phyloP scores from a whole-genome alignment of 768 basidiomycete genomes.

The Naganishia antarctica region DNA sequence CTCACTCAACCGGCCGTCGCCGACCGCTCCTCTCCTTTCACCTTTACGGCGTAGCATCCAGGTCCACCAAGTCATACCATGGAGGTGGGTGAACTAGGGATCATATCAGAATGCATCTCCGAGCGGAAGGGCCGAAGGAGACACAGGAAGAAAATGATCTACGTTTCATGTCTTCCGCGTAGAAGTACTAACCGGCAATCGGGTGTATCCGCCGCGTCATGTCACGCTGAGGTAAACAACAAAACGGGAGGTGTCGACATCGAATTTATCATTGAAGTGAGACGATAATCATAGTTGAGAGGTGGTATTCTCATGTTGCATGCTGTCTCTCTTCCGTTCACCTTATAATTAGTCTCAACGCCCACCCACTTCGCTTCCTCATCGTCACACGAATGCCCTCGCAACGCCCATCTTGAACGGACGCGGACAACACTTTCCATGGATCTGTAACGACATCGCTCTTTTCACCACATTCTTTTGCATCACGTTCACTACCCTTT shows the following conservation, averaged over 20 bases:
- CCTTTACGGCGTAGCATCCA: too few relatives aligned
- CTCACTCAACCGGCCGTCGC: too few relatives aligned
- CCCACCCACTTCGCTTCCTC: background rate
- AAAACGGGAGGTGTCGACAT: background rate
- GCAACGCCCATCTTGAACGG: background rate
- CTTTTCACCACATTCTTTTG: conserved; percentile 21
- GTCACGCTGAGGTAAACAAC: conserved; percentile 21
- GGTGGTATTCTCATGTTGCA: background rate
- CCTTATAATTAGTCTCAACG: conserved; percentile 15
- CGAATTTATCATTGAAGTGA: background rate
- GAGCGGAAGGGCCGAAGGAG: too few relatives aligned
- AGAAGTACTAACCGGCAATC: conserved; percentile 10
- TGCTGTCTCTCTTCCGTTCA: background rate
- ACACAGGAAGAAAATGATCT: too few relatives aligned
- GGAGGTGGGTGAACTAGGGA: too few relatives aligned
- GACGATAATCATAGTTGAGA: background rate
- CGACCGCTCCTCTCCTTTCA: too few relatives aligned
- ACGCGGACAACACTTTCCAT: background rate
- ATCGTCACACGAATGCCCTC: background rate
- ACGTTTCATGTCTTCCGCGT: conserved; percentile 11
- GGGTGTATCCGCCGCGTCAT: background rate
- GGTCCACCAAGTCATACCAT: too few relatives aligned
- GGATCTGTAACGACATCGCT: background rate
- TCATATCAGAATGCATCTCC: too few relatives aligned
- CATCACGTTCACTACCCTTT: conserved; percentile 5